Conservation (phyloP, 2,329 filamentous ascomycete genomes). For the Blumeria hordei region DNA sequence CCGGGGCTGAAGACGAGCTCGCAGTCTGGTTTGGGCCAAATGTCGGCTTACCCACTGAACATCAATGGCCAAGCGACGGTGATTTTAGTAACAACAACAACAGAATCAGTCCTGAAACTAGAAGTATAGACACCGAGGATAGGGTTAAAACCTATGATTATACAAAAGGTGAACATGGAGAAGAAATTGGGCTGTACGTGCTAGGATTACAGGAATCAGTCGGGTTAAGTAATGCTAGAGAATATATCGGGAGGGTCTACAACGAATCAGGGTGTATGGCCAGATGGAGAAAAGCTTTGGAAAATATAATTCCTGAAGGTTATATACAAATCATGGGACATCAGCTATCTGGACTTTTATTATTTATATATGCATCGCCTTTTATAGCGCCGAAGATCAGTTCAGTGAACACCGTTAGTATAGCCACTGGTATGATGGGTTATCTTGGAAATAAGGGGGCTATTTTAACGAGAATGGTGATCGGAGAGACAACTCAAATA, state of each 20-base stretch:
- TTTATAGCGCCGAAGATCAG: conserved; percentile 49
- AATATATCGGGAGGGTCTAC: conserved; percentile 50
- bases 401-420: conserved; percentile 56
- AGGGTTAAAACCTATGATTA: background rate
- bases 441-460: conserved; percentile 96
- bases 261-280: conserved; percentile 45
- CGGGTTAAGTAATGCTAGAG: conserved; percentile 55
- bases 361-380: conserved; percentile 69
- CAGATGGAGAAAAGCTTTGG: conserved; percentile 60
- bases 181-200: conserved; percentile 71
- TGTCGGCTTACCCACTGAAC: background rate
- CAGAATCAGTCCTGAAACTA: background rate
- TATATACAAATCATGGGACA: conserved; percentile 59
- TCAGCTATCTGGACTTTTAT: conserved; percentile 64
- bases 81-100: background rate
- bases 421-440: conserved; percentile 75
- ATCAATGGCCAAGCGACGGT: background rate
- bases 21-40: conserved; percentile 60
- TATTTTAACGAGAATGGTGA: conserved; percentile 53
- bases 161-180: conserved; percentile 19
- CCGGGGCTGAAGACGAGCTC: conserved; percentile 70
- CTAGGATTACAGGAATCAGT: conserved; percentile 83
- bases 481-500: conserved; percentile 73
- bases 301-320: conserved; percentile 47
- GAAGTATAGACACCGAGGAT: background rate